Percentiles rank a stretch among this genome's conserved stretches.
These are phyloP conservation scores for Rhodotorula mucilaginosa DNA, from an alignment of 1,284 basidiomycete genomes.

Conservation along the genomic window DNA sequence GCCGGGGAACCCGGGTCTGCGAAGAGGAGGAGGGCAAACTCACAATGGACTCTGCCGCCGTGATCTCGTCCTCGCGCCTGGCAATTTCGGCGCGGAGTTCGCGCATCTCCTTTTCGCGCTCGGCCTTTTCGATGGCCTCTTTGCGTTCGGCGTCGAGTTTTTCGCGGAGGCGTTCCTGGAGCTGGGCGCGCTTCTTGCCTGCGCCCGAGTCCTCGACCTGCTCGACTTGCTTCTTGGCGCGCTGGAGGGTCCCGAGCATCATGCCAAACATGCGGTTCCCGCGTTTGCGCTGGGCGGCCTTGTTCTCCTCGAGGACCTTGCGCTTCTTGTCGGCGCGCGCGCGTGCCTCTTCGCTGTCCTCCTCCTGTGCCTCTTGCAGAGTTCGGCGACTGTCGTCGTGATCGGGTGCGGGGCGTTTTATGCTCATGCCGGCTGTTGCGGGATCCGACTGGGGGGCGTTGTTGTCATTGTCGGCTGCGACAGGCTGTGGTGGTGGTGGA, in stretches of 20 bases:
- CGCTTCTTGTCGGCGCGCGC: slow-evolving; percentile 29
- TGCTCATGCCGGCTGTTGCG: background rate
- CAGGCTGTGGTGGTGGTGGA: background rate
- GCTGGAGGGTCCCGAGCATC: slow-evolving; percentile 39
- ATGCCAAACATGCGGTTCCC: slow-evolving; percentile 43
- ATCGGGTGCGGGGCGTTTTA: background rate
- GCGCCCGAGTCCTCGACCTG: slow-evolving; percentile 26
- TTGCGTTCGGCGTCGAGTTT: slow-evolving; percentile 36
- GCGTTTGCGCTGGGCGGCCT: slow-evolving; percentile 31
- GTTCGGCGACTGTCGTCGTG: background rate
- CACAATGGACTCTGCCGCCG: slow-evolving; percentile 22
- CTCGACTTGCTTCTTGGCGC: slow-evolving; percentile 36
- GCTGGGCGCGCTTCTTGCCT: slow-evolving; percentile 35
- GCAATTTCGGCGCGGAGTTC: slow-evolving; percentile 30
- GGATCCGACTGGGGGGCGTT: background rate
- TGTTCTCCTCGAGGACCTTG: slow-evolving; percentile 13
- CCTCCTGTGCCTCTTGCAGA: background rate
- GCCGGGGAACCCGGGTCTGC: too few relatives aligned
- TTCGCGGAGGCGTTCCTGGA: slow-evolving; percentile 38
- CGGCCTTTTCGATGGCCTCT: slow-evolving; percentile 26
- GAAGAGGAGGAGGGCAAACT: too few relatives aligned
- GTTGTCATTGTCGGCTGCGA: background rate
- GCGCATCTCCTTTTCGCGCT: slow-evolving; percentile 28
- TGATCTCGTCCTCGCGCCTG: slow-evolving; percentile 40
- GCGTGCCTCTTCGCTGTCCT: slow-evolving; percentile 1